Conservation (phyloP, 1,284 basidiomycete genomes). For the Agaricales sp. region DNA sequence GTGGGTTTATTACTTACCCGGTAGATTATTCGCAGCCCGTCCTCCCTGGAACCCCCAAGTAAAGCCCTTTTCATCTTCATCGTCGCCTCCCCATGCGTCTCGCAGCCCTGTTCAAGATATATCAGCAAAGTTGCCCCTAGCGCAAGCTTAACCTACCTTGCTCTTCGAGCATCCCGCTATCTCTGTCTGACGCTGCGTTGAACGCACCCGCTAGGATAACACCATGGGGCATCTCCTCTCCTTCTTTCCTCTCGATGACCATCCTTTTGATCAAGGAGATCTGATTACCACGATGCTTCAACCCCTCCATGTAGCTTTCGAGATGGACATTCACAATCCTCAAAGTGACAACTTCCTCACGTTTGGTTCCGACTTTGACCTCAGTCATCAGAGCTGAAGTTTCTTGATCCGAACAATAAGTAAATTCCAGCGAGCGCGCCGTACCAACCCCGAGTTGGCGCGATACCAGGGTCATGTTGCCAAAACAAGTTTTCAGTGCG, state of each 20-base stretch:
- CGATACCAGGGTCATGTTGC: conserved; percentile 56
- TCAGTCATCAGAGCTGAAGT: background rate
- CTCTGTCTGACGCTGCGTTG: background rate
- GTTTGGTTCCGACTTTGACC: background rate
- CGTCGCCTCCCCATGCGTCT: conserved; percentile 11
- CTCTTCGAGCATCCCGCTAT: background rate
- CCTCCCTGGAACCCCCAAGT: conserved; percentile 62
- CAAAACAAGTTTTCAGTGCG: conserved; percentile 25
- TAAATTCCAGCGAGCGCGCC: conserved; percentile 38
- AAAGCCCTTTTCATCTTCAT: conserved; percentile 29
- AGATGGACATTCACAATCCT: conserved; percentile 2
- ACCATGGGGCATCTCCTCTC: conserved; percentile 11
- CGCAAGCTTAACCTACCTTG: background rate
- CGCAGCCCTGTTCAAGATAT: background rate
- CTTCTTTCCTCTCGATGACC: conserved; percentile 23
- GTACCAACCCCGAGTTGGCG: conserved; percentile 36
- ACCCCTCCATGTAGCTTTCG: background rate
- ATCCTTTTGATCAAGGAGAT: background rate
- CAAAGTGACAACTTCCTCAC: background rate
- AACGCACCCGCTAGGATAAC: background rate
- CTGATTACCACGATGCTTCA: background rate
- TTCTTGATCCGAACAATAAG: background rate
- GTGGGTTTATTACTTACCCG: background rate
- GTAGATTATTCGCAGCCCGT: background rate
- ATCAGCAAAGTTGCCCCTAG: background rate